Conservation (phyloP, 2,329 filamentous ascomycete genomes). For the Lasiodiplodia hormozganensis region DNA sequence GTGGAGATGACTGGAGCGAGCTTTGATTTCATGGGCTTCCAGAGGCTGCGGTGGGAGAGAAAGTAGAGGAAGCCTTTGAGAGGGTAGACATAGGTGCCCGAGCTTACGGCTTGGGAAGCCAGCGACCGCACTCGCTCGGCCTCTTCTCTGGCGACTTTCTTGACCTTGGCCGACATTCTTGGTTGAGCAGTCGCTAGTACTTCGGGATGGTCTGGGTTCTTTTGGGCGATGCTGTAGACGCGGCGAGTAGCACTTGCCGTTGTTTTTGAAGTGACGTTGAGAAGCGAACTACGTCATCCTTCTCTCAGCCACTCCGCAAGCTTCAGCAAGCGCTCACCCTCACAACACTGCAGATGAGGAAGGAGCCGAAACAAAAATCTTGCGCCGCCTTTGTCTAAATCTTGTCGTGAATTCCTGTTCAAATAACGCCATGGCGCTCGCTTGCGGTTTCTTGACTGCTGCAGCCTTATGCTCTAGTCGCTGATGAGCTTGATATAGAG, state of each 20-base stretch:
- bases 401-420: no score
- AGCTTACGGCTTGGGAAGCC: constrained; percentile 73
- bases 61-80: constrained; percentile 72
- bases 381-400: background rate
- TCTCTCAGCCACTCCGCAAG: background rate
- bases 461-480: no score
- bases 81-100: constrained; percentile 84
- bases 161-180: constrained; percentile 58
- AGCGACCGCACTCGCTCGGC: constrained; percentile 69
- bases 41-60: constrained; percentile 62
- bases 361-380: no score
- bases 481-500: no score
- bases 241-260: background rate
- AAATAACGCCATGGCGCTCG: no score
- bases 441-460: no score
- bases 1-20: constrained; percentile 70
- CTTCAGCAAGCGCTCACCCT: background rate
- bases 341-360: no score
- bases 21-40: constrained; percentile 64
- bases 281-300: constrained; percentile 18
- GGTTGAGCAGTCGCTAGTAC: background rate
- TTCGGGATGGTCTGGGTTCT: background rate
- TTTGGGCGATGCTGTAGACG: background rate
- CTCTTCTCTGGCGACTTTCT: constrained; percentile 70
- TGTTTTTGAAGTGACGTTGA: background rate